A percentile compares a stretch with the other conserved stretches of the same genome.
These are phyloP conservation scores for Hypomontagnella monticulosa DNA, from an alignment of 495 filamentous ascomycete genomes.

Conservation along the genomic window DNA sequence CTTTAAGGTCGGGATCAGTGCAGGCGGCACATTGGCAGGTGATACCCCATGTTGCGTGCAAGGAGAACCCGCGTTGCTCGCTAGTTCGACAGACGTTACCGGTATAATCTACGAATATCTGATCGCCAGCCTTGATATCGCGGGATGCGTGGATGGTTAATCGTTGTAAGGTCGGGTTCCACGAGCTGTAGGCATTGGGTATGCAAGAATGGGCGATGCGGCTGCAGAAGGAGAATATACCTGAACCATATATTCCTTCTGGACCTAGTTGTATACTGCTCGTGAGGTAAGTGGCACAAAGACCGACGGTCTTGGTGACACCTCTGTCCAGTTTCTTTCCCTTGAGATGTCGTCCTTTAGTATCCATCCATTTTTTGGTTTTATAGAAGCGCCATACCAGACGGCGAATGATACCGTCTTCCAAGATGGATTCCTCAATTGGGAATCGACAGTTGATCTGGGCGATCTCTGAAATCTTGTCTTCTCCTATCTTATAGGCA, in stretches of 20 bases:
- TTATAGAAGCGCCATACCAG: slow-evolving; percentile 22
- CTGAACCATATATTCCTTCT: slow-evolving; percentile 31
- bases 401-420: neutral
- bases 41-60: slow-evolving; percentile 20
- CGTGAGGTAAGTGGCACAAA: slow-evolving; percentile 13
- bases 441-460: neutral
- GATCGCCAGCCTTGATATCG: slow-evolving; percentile 52
- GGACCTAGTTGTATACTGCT: slow-evolving; percentile 30
- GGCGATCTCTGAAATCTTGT: neutral
- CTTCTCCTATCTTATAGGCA: neutral
- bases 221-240: slow-evolving; percentile 23
- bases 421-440: neutral
- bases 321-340: slow-evolving; percentile 17
- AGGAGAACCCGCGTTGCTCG: slow-evolving; percentile 21
- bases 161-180: slow-evolving; percentile 47
- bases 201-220: slow-evolving; percentile 57
- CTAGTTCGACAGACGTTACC: slow-evolving; percentile 35
- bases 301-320: slow-evolving; percentile 13
- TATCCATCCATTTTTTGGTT: slow-evolving; percentile 19
- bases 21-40: slow-evolving; percentile 25
- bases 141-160: slow-evolving; percentile 54
- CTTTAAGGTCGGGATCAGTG: slow-evolving; percentile 11
- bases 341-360: neutral
- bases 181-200: slow-evolving; percentile 54
- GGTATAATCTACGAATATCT: slow-evolving; percentile 54